Base-by-base conservation (phyloP, 371 early-diverging fungal genomes). In the Chytridiales sp. region DNA sequence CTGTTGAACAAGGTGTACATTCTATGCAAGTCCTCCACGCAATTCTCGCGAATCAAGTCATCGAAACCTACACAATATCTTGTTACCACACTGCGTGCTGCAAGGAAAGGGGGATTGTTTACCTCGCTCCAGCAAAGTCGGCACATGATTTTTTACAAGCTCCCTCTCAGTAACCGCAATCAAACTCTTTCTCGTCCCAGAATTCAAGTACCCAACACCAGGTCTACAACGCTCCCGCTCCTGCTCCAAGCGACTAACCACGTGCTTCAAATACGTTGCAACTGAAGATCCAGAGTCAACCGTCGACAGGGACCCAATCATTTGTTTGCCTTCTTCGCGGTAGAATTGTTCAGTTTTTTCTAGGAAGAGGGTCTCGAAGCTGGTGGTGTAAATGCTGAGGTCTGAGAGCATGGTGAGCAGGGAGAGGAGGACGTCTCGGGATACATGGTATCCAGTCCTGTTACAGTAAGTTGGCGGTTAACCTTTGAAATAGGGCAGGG, bases 321-420 rank as follows among this genome's bases (percentile, higher is more conserved):
- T 66, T 38, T 68, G 64, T n/a, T 76, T 65, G 19, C 86, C 82
- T 63, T 92, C 91, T 21, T 61, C 70, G 22, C 67, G 63, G 61
- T 93, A 94, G 65, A 84, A 93, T 6, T 64, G 60, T 29, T 77
- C 77, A 0, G 93, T 88, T 11, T 67, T 70, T 4, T 78, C 73
- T 35, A 92, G 57, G 54, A 91, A 87, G 1, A 72, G 63, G 11
- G 73, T 57, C 70, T 93, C 88, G 66, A 95, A 91, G 29, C 74
- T 77, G 17, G 72, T 69, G 13, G 67, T 53, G 66, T 93, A 94
- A 27, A 90, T 70, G 0, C 77, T 70, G 19, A 94, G 80, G 38
- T 92, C 92, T n/a, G 83, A 51, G 59, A 88, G 67, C 92, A 93
- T 93, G 11, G 76, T 76, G n/a, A 89, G 53, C 17, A 92, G 68